These are phyloP conservation scores for Geosmithia putterillii DNA, from an alignment of 2,329 filamentous ascomycete species.

Conservation along the genomic window DNA sequence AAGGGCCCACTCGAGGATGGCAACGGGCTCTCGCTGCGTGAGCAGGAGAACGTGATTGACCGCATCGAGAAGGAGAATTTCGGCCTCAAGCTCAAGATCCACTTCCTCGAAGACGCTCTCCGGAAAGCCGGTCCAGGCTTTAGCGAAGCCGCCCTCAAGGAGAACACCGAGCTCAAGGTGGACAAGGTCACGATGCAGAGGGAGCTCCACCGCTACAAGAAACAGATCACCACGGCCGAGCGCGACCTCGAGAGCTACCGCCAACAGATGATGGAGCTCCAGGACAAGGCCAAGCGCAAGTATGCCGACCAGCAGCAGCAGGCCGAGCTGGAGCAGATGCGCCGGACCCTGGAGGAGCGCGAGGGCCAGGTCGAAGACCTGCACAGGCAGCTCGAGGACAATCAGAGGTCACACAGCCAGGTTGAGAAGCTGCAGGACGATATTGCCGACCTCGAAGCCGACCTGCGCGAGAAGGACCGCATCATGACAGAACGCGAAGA, in stretches of 20 bases:
- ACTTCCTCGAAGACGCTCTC: constrained; percentile 87
- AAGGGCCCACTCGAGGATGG: constrained; percentile 68
- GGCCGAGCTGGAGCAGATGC: constrained; percentile 45
- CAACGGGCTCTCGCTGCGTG: constrained; percentile 80
- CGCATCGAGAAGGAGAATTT: constrained; percentile 98
- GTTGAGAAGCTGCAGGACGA: constrained; percentile 59
- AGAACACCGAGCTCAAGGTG: constrained; percentile 94
- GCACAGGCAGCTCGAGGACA: constrained; percentile 43
- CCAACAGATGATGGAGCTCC: constrained; percentile 68
- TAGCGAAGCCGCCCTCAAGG: constrained; percentile 77
- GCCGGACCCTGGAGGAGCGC: constrained; percentile 41
- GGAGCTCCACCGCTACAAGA: constrained; percentile 78
- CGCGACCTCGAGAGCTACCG: constrained; percentile 76
- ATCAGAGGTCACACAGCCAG: constrained; percentile 43
- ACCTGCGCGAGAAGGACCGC: constrained; percentile 64
- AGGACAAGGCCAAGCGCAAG: constrained; percentile 68
- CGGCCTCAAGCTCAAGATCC: constrained; percentile 89
- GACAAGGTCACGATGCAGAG: constrained; percentile 81
- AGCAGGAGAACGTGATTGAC: constrained; percentile 92
- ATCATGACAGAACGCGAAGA: constrained; percentile 63
- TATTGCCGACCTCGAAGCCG: constrained; percentile 63
- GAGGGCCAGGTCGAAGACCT: constrained; percentile 50
- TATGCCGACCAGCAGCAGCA: constrained; percentile 60
- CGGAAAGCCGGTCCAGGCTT: constrained; percentile 80
- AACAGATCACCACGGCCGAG: constrained; percentile 71